Evolutionary conservation across 129 eudicot genomes (phyloP).

Genomic region (Helichrysum umbraculigerum): DNA sequence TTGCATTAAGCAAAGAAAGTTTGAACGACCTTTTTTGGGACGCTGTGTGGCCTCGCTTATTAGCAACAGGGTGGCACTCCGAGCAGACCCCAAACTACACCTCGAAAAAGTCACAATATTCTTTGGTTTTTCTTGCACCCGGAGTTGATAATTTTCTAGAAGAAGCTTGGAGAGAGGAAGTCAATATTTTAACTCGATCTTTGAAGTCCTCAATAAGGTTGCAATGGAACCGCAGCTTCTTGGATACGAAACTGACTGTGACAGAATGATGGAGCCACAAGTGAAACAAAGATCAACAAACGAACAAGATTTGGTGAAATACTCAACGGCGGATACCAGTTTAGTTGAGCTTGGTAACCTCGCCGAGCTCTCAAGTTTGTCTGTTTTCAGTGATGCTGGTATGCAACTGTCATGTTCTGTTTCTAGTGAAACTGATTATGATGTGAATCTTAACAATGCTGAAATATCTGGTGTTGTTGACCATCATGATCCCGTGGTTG

Average conservation of each 20-base stretch:
- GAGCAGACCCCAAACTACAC: slow-evolving; percentile 47
- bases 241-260: slow-evolving; percentile 40
- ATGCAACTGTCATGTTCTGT: slow-evolving; percentile 1
- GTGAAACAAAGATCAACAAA: slow-evolving; percentile 24
- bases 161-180: slow-evolving; percentile 47
- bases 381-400: slow-evolving; percentile 19
- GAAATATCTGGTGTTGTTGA: not conserved
- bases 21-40: slow-evolving; percentile 63
- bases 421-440: slow-evolving; percentile 7
- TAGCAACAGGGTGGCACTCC: slow-evolving; percentile 66
- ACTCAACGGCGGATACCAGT: slow-evolving; percentile 47
- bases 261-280: slow-evolving; percentile 10
- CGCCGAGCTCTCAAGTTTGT: slow-evolving; percentile 32
- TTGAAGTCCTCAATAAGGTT: slow-evolving; percentile 56
- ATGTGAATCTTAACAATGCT: slow-evolving; percentile 1
- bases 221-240: slow-evolving; percentile 54
- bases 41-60: slow-evolving; percentile 69
- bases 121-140: slow-evolving; percentile 61
- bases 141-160: slow-evolving; percentile 62
- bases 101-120: slow-evolving; percentile 22
- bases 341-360: slow-evolving; percentile 29
- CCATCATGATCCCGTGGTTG: not conserved
- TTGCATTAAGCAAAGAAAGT: slow-evolving; percentile 50
- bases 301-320: slow-evolving; percentile 22
- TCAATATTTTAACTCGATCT: slow-evolving; percentile 54